phyloP scores from a whole-genome alignment of 441 rosid genomes.

The Heliophila coronopifolia region DNA sequence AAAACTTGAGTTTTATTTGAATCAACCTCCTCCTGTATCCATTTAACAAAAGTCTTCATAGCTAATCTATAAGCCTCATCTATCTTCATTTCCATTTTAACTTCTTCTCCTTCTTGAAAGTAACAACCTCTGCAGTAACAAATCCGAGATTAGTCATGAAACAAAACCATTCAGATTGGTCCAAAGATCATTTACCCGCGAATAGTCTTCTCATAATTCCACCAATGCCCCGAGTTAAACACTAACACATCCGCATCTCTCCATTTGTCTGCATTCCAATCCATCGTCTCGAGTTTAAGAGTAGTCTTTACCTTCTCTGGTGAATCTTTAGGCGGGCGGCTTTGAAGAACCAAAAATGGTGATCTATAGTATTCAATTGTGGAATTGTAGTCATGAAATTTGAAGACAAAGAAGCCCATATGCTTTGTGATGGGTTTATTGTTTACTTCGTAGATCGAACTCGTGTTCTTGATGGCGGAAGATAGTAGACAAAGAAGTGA shows the following conservation, averaged over 20 bases:
- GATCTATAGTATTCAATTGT: slow-evolving; percentile 85
- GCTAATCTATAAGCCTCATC: slow-evolving; percentile 62
- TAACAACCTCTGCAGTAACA: slow-evolving; percentile 59
- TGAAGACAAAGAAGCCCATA: slow-evolving; percentile 79
- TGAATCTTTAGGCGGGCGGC: slow-evolving; percentile 68
- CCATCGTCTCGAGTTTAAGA: slow-evolving; percentile 74
- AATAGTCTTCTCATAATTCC: slow-evolving; percentile 88
- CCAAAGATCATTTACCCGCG: slow-evolving; percentile 56
- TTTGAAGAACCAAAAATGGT: slow-evolving; percentile 74
- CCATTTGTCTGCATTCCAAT: slow-evolving; percentile 72
- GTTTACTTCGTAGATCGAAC: slow-evolving; percentile 68
- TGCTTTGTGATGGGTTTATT: slow-evolving; percentile 87
- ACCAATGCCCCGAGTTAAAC: slow-evolving; percentile 92
- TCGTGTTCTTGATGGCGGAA: slow-evolving; percentile 53
- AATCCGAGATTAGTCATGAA: slow-evolving; percentile 3
- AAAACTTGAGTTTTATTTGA: slow-evolving; percentile 65
- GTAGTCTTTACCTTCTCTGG: slow-evolving; percentile 49
- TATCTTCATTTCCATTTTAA: slow-evolving; percentile 50
- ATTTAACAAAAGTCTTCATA: slow-evolving; percentile 52
- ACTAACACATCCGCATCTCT: slow-evolving; percentile 62
- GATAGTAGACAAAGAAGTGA: no score
- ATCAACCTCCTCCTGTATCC: slow-evolving; percentile 63
- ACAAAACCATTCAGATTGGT: not conserved
- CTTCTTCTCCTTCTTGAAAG: slow-evolving; percentile 64
- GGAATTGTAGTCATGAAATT: slow-evolving; percentile 73